phyloP scores from a whole-genome alignment of 257 asterid species.

The Fraxinus americana region DNA sequence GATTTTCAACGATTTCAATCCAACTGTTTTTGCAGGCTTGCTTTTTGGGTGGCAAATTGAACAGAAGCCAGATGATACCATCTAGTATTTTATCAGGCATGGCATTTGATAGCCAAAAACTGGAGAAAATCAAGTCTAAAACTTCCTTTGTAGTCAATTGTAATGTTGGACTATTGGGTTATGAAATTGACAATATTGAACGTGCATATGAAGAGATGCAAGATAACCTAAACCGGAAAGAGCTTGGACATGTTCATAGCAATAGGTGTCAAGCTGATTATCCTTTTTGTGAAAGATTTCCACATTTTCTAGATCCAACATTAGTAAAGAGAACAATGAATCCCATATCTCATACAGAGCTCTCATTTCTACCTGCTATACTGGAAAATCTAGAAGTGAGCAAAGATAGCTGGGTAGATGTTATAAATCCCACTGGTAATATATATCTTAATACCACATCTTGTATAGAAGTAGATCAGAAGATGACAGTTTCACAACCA shows the following conservation, averaged over 20 bases:
- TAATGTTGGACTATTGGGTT: conserved; percentile 26
- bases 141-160: conserved; percentile 28
- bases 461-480: conserved; percentile 36
- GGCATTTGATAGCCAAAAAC: conserved; percentile 29
- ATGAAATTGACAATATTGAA: conserved; percentile 24
- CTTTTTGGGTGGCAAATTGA: conserved; percentile 20
- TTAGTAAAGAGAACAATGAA: conserved; percentile 25
- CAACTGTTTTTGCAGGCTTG: conserved; percentile 39
- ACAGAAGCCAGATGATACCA: conserved; percentile 14
- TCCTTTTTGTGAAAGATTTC: conserved; percentile 26
- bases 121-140: conserved; percentile 23
- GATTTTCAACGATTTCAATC: conserved; percentile 14
- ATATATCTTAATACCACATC: conserved; percentile 26
- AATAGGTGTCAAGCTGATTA: conserved; percentile 20
- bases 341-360: conserved; percentile 31
- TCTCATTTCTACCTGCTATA: conserved; percentile 23
- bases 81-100: conserved; percentile 30
- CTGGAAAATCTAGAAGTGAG: conserved; percentile 29
- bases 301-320: conserved; percentile 17
- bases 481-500: conserved; percentile 30
- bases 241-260: conserved; percentile 26
- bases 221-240: conserved; percentile 21
- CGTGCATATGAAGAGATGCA: conserved; percentile 21
- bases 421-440: conserved; percentile 22
- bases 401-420: conserved; percentile 31